Evolutionary conservation across 441 rosid species (phyloP).

Genomic region (Corymbia citriodora): DNA sequence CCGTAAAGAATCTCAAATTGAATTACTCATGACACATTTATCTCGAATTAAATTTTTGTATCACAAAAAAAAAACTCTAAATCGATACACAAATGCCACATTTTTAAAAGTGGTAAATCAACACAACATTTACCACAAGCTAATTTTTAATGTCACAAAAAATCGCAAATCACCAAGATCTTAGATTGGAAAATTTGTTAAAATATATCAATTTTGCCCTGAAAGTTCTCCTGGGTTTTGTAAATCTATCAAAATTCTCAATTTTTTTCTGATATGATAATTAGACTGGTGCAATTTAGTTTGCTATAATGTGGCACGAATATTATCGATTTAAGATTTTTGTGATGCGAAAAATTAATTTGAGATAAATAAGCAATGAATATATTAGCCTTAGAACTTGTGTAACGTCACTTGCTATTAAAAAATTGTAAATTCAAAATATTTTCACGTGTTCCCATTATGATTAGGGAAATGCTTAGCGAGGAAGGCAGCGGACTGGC

Average conservation of each 20-base stretch:
- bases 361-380: too few species aligned
- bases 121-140: too few species aligned
- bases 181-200: fast-evolving
- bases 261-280: fast-evolving
- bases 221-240: fast-evolving
- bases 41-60: background rate
- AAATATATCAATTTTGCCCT: background rate
- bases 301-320: fast-evolving
- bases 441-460: too few species aligned
- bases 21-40: too few species aligned
- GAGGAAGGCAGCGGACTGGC: background rate
- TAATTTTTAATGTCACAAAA: background rate
- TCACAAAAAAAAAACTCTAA: background rate
- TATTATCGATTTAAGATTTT: too few species aligned
- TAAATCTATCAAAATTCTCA: background rate
- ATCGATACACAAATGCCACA: fast-evolving
- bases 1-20: fast-evolving
- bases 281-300: fast-evolving
- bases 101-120: too few species aligned
- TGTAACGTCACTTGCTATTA: background rate
- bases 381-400: too few species aligned
- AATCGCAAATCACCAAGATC: background rate
- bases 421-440: background rate
- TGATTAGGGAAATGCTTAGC: background rate
- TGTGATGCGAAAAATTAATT: fast-evolving